Base-by-base conservation (phyloP, 202 grass and related monocot genomes). In the Bolboschoenoplectus hybrid region DNA sequence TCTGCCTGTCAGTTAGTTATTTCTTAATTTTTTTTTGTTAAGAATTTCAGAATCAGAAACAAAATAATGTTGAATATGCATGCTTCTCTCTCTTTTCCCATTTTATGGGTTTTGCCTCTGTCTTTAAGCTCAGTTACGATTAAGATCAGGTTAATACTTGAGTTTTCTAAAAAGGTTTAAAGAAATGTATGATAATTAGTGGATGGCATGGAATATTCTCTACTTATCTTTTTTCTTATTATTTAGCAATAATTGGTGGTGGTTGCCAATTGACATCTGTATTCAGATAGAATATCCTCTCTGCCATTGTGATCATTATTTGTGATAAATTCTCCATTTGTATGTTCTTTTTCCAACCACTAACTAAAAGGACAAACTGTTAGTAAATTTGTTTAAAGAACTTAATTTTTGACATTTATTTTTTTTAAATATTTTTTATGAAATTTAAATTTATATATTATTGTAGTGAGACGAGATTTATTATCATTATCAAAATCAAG, bases 21-120 rank as follows among this genome's bases (percentile, higher is more conserved):
- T 80, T 80, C 35, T 79, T 79, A 39, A 58, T 60, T 79, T 58
- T 58, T 60, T 58, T 60, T 58, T 58, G 39, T 80, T 51, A n/a
- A 19, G 7, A 0, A 80, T 60, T 76, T 53, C 10, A 60, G 36
- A 40, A 80, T 61, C 36, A 41, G 36, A 11, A 80, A 80, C 9
- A 60, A 40, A 74, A 19, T 43, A 79, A 80, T 80, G 3, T 32
- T 49, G 44, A 26, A 39, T 75, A 53, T 52, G 47, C 20, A 35
- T 11, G 46, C 46, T 71, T 46, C 10, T 80, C 13, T 43, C 74
- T 58, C n/a, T 80, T 58, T 55, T 78, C 26, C 49, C 26, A 17
- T 40, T 78, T 78, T 43, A 41, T 80, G 53, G 36, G 16, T 19
- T 60, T 80, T 80, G 14, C 16, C 4, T 43, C 60, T 43, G 52